Percentiles rank a stretch among this genome's conserved stretches.
These are phyloP conservation scores for Candida schatavii DNA, from an alignment of 805 yeast species.

Conservation along the genomic window DNA sequence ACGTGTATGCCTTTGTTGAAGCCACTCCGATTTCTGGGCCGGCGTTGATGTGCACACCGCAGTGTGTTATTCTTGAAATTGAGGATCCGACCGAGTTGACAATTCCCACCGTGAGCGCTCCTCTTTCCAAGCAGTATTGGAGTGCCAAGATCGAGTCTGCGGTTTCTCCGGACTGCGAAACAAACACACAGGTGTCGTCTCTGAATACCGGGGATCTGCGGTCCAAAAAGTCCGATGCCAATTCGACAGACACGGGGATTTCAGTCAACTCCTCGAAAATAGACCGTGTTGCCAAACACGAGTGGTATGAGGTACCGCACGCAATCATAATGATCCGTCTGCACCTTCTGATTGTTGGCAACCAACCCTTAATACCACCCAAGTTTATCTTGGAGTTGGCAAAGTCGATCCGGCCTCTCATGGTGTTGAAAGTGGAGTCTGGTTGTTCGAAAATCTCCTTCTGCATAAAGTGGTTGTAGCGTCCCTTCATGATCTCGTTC, in stretches of 20 bases:
- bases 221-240: conserved; percentile 93
- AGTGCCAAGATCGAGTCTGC: conserved; percentile 96
- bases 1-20: conserved; percentile 97
- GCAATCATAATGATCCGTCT: conserved; percentile 97
- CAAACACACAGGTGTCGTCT: conserved; percentile 96
- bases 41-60: conserved; percentile 99
- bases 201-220: conserved; percentile 96
- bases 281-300: conserved; percentile 95
- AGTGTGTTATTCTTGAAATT: conserved; percentile 93
- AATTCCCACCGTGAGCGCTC: conserved; percentile 95
- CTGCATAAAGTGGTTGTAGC: conserved; percentile 95
- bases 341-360: conserved; percentile 88
- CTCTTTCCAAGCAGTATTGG: conserved; percentile 93
- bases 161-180: conserved; percentile 98
- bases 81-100: conserved; percentile 97
- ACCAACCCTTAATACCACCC: conserved; percentile 85
- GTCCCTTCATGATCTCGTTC: conserved; percentile 97
- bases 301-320: conserved; percentile 98
- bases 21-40: conserved; percentile 99
- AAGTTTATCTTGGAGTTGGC: conserved; percentile 70
- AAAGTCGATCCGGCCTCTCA: conserved; percentile 98
- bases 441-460: conserved; percentile 99
- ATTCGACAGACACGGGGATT: conserved; percentile 87
- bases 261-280: conserved; percentile 95
- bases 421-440: conserved; percentile 95